Conservation (phyloP, 352 stramenopile species). For the Globisporangium barbulae region DNA sequence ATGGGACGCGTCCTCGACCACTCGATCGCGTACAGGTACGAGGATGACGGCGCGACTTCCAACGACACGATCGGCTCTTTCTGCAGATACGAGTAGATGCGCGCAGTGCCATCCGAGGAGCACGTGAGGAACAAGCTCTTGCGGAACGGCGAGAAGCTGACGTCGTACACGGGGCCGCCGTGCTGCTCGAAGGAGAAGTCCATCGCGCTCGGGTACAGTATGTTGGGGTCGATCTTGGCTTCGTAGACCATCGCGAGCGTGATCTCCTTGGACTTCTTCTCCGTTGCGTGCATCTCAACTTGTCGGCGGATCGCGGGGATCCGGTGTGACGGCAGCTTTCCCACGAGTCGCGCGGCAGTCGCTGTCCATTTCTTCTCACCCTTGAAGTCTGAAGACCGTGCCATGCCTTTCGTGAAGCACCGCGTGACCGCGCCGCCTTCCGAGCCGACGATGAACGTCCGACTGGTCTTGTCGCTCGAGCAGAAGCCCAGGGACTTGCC, state of each 20-base stretch:
- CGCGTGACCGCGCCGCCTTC: constrained; percentile 66
- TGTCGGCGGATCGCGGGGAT: constrained; percentile 53
- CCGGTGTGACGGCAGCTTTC: constrained; percentile 42
- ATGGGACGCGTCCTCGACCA: constrained; percentile 76
- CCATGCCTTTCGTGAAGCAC: constrained; percentile 56
- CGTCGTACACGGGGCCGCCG: constrained; percentile 70
- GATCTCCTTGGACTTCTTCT: constrained; percentile 66
- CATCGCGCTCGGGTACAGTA: constrained; percentile 62
- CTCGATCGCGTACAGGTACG: constrained; percentile 70
- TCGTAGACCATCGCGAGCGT: constrained; percentile 72
- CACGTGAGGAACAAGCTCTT: constrained; percentile 77
- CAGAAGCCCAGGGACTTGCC: constrained; percentile 69
- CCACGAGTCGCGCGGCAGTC: constrained; percentile 57
- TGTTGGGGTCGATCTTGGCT: constrained; percentile 53
- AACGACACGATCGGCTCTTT: constrained; percentile 56
- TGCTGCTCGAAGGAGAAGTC: constrained; percentile 79
- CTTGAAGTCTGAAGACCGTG: constrained; percentile 61
- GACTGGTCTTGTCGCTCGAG: constrained; percentile 61
- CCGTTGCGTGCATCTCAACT: constrained; percentile 60
- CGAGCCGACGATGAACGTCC: constrained; percentile 70
- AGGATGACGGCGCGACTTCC: constrained; percentile 59
- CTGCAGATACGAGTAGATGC: constrained; percentile 72
- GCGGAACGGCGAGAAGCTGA: constrained; percentile 82
- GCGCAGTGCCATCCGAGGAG: constrained; percentile 74
- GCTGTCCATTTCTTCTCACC: constrained; percentile 80